Evolutionary conservation across 2,329 filamentous ascomycete genomes (phyloP), one percentile per base, ranked within the genome.

Genomic region (Emergomyces pasteurianus): DNA sequence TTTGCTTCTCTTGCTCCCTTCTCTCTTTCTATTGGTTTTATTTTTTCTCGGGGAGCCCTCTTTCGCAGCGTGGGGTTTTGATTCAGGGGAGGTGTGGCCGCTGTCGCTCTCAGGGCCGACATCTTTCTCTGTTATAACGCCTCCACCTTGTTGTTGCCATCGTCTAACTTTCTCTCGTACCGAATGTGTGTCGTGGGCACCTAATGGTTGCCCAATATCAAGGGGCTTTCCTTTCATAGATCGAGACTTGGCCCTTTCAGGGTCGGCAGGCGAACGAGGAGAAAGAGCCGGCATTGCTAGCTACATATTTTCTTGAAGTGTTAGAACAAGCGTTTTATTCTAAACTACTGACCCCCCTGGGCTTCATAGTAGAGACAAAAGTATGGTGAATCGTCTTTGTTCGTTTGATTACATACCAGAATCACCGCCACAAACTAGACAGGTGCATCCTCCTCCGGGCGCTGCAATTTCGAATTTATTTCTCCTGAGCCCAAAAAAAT

Each of bases 101-200:
- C 64, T 66, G 4, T 83, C 81, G 16, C 87, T 84, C 16, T 80
- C 78, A 14, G 81, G 79, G 62, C 83, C 81, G 6, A 83, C 80
- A 38, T 89, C 75, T 46, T 88, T 84, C 36, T 85, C 80, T 1
- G 74, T 74, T 3, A 87, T 81, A 31, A 86, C 86, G 6, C 82
- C 81, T 40, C 86, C 88, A 68, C 88, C 90, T 66, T 86, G 80
- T 69, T 87, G 87, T 73, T 96, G 90, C 91, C 91, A 96, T 74
- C 86, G 83, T 67, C 86, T 87, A 59, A 96, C 89, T 68, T 91
- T 86, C 66, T 89, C 87, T 64, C 83, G 83, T 55, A 95, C 88
- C n/a, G 88, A 69, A 77, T 83, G 74, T 78, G 85, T 66, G 84
- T 79, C 73, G 77, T 84, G 71, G 74, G 80, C 58, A 81, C 83